phyloP scores from a whole-genome alignment of 2,329 filamentous ascomycete species.

The Alternaria sp. region DNA sequence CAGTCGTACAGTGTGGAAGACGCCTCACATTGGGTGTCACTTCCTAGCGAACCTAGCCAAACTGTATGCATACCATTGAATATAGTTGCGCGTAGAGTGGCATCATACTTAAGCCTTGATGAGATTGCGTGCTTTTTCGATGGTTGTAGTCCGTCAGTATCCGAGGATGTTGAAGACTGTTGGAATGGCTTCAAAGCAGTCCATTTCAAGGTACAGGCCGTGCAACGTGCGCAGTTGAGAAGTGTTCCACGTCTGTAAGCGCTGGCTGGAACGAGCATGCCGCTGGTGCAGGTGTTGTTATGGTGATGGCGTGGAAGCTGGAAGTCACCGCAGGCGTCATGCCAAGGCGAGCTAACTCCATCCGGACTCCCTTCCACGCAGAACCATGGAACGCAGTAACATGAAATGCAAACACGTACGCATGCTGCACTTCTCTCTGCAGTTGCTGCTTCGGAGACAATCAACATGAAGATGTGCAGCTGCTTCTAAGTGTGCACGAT shows the following conservation, averaged over 20 bases:
- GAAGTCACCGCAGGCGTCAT: neutral
- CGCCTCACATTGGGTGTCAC: neutral
- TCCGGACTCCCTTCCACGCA: constrained; percentile 1
- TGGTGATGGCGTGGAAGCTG: neutral
- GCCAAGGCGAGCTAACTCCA: constrained; percentile 6
- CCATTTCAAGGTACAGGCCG: neutral
- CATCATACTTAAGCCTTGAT: neutral
- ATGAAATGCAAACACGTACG: neutral
- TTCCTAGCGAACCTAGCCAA: neutral
- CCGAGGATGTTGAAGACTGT: neutral
- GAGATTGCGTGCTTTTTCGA: neutral
- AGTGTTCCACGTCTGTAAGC: neutral
- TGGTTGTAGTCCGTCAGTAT: neutral
- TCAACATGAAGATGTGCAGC: neutral
- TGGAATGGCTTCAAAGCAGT: neutral
- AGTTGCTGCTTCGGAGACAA: neutral
- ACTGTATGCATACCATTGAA: neutral
- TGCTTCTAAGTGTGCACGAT: neutral
- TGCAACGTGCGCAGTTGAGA: neutral
- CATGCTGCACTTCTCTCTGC: neutral
- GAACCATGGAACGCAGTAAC: constrained; percentile 14
- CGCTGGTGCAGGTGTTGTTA: neutral
- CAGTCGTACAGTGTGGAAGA: neutral
- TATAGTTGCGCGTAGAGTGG: neutral
- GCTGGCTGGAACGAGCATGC: neutral